phyloP scores from a whole-genome alignment of 805 yeast species.

The Hyphopichia homilentoma region DNA sequence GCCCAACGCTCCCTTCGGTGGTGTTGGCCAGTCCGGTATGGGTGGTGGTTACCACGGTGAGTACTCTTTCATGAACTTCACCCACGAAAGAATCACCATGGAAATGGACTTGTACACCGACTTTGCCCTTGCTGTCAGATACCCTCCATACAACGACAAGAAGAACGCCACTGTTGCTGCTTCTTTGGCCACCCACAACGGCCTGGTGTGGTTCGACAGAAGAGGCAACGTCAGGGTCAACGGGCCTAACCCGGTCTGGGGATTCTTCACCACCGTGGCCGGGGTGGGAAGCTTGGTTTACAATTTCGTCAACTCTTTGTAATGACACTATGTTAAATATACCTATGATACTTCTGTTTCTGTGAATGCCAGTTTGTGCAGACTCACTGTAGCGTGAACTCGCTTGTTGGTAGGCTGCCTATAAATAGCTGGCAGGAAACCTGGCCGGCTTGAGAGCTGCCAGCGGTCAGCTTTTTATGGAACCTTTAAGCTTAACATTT shows the following conservation, averaged over 20 bases:
- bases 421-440: no score
- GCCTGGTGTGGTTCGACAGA: conserved; percentile 37
- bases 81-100: conserved; percentile 68
- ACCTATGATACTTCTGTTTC: no score
- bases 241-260: conserved; percentile 33
- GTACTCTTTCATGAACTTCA: conserved; percentile 50
- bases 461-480: no score
- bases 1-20: conserved; percentile 80
- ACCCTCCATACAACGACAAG: conserved; percentile 52
- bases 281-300: conserved; percentile 27
- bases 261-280: conserved; percentile 26
- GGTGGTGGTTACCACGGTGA: conserved; percentile 79
- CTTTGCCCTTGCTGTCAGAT: conserved; percentile 52
- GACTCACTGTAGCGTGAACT: no score
- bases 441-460: no score
- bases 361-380: no score
- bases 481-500: no score
- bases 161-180: conserved; percentile 29
- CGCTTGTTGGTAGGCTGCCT: no score
- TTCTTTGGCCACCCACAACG: conserved; percentile 26
- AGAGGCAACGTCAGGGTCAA: conserved; percentile 28
- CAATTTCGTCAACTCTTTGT: conserved; percentile 11
- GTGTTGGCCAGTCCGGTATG: conserved; percentile 76
- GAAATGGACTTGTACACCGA: conserved; percentile 68
- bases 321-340: no score